Evolutionary conservation across 495 filamentous ascomycete species (phyloP).

Genomic region (Parachaetomium inaequale): DNA sequence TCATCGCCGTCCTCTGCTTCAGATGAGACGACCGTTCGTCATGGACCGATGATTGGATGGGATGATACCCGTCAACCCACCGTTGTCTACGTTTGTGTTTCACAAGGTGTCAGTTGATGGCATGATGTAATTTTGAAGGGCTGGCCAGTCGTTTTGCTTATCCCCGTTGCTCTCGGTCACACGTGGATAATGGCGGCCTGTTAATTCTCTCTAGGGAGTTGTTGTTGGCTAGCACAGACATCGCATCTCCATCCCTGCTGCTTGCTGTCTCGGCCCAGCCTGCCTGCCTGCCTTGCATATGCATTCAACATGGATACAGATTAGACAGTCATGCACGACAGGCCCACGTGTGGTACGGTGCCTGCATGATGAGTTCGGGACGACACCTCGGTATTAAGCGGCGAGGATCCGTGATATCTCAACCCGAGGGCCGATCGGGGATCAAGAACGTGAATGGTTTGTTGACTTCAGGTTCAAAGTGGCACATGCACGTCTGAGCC

Average conservation of each 20-base stretch:
- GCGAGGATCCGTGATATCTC: not conserved
- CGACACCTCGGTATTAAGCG: not conserved
- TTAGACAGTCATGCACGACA: not conserved
- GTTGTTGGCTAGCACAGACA: not conserved
- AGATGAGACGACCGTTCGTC: not conserved
- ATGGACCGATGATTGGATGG: not conserved
- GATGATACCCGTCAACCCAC: not conserved
- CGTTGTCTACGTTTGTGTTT: not conserved
- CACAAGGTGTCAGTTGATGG: not conserved
- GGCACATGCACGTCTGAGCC: not conserved
- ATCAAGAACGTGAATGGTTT: not conserved
- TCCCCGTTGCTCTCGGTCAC: not conserved
- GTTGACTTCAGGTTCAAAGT: not conserved
- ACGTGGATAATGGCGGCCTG: too few species aligned
- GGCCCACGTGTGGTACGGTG: not conserved
- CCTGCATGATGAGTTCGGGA: constrained; percentile 8
- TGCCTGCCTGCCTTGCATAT: not conserved
- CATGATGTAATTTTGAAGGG: not conserved
- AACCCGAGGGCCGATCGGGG: not conserved
- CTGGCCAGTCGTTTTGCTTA: not conserved
- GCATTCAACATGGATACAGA: not conserved
- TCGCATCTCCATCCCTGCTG: not conserved
- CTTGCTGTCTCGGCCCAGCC: not conserved
- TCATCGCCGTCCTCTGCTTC: not conserved
- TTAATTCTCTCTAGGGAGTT: too few species aligned